These are phyloP conservation scores for Dinochytrium kinnereticum DNA, from an alignment of 371 early-diverging fungal species.

Conservation along the genomic window DNA sequence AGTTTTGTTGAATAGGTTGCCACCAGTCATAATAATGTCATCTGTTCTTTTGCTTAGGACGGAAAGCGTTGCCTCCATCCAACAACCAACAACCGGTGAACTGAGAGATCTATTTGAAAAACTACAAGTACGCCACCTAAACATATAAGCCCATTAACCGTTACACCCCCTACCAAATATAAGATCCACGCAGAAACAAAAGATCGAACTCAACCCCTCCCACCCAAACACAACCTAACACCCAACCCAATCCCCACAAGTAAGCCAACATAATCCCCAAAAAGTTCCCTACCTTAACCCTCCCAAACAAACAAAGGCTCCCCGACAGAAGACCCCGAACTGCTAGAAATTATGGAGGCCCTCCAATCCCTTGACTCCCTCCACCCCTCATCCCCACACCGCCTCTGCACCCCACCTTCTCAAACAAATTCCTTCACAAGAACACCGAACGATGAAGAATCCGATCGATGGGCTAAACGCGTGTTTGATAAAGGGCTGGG, in stretches of 20 bases:
- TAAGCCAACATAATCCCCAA: too few species aligned
- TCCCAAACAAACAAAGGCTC: too few species aligned
- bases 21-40: background rate
- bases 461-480: too few species aligned
- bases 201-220: background rate
- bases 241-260: background rate
- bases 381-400: background rate
- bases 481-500: too few species aligned
- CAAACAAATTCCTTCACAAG: too few species aligned
- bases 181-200: background rate
- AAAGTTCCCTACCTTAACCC: too few species aligned
- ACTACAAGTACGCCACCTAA: background rate
- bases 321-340: background rate
- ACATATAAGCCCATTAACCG: background rate
- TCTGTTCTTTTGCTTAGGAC: background rate
- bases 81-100: background rate
- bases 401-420: too few species aligned
- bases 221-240: background rate
- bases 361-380: background rate
- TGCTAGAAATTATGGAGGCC: background rate
- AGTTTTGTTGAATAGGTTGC: background rate
- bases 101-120: background rate
- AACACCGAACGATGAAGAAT: too few species aligned
- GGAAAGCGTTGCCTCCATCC: background rate
- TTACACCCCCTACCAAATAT: background rate